phyloP scores from a whole-genome alignment of 1,284 basidiomycete species.

The Naganishia albida region DNA sequence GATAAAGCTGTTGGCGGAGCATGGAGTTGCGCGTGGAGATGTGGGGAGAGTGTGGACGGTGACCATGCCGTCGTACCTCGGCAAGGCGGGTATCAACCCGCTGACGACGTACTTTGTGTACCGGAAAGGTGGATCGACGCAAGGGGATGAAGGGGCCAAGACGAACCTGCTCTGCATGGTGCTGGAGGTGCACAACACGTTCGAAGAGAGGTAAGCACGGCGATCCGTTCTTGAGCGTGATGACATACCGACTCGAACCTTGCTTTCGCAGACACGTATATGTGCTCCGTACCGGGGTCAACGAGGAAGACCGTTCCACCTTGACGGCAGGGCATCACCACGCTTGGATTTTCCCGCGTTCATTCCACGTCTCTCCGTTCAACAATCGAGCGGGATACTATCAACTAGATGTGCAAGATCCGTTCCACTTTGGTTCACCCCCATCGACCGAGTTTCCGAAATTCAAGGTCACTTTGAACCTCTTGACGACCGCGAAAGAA shows the following conservation, averaged over 20 bases:
- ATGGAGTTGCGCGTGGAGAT: constrained; percentile 35
- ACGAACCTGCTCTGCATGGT: constrained; percentile 59
- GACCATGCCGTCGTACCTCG: constrained; percentile 71
- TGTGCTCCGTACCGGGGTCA: constrained; percentile 22
- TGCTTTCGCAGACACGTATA: constrained; percentile 31
- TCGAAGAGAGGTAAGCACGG: constrained; percentile 68
- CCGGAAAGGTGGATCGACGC: constrained; percentile 36
- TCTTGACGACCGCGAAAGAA: constrained; percentile 44
- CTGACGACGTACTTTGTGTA: constrained; percentile 74
- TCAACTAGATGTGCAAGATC: constrained; percentile 57
- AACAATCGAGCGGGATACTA: constrained; percentile 73
- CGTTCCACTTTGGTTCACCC: constrained; percentile 46
- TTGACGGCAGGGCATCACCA: constrained; percentile 59
- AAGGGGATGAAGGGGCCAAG: constrained; percentile 2
- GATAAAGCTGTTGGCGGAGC: constrained; percentile 33
- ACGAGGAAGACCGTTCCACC: constrained; percentile 3
- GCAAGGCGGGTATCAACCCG: constrained; percentile 73
- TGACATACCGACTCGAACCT: no score
- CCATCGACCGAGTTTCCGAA: constrained; percentile 12
- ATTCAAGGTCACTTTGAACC: constrained; percentile 43
- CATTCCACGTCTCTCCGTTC: constrained; percentile 79
- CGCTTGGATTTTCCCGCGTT: constrained; percentile 69
- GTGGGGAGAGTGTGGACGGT: constrained; percentile 67
- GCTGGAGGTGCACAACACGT: constrained; percentile 77
- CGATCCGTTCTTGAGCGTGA: background rate